Base-by-base conservation (phyloP, 805 yeast genomes). In the Starmerella stigmatis region DNA sequence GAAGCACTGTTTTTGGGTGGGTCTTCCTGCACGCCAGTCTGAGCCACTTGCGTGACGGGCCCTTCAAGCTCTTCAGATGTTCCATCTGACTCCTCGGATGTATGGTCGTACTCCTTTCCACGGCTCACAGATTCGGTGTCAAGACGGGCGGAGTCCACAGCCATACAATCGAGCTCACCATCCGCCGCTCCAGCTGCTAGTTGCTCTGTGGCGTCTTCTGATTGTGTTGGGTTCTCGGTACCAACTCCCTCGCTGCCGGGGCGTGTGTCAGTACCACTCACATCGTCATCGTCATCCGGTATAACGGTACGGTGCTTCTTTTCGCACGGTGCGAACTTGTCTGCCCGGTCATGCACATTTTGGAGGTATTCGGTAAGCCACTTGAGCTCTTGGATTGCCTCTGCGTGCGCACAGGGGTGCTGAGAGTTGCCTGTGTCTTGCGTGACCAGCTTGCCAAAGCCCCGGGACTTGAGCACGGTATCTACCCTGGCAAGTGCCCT, bases 321-420 rank as follows among this genome's bases (percentile, higher is more conserved):
- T 4, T 20, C 41, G 15, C 9, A 25, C 17, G 41, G 33, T 15
- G 17, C 17, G 26, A 38, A 21, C 26, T 38, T 28, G 9, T 27
- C 33, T 17, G 47, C 35, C 5, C 44, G 45, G 25, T 46, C 17
- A 20, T 22, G 25, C 13, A 43, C 44, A 23, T 39, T 41, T 12
- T 23, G 21, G 22, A 47, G 22, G 31, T 40, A 45, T 36, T 32
- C 34, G n/a, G 9, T 5, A 11, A 46, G 47, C 49, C 49, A 48
- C n/a, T 28, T 22, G 25, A 46, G 42, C 32, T 51, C 52, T 15
- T 23, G 40, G 7, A 28, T 20, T 8, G 48, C 52, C 43, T 47
- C 53, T 9, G n/a, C 28, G 5, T 20, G 43, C 13, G 37, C 26
- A 27, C 32, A 22, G 5, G 37, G 22, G 11, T 17, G 45, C 22